Evolutionary conservation across 805 yeast species (phyloP).

Genomic region (Suhomyces sp.): DNA sequence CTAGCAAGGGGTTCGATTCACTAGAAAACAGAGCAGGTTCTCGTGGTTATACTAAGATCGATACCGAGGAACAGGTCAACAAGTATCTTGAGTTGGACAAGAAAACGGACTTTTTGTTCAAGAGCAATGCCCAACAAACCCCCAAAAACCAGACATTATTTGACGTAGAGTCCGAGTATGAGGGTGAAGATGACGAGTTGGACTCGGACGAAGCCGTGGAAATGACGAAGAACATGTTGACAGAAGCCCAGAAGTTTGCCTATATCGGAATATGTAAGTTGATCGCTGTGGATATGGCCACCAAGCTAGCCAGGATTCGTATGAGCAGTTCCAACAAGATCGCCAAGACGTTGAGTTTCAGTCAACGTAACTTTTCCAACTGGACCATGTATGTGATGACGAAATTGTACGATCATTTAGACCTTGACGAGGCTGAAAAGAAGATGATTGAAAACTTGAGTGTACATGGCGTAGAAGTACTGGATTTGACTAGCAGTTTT

Average conservation of each 20-base stretch:
- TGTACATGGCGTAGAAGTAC: slow-evolving; percentile 73
- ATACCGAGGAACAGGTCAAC: slow-evolving; percentile 81
- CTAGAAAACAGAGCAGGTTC: slow-evolving; percentile 43
- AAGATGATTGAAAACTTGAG: slow-evolving; percentile 84
- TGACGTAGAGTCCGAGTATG: slow-evolving; percentile 26
- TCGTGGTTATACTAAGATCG: slow-evolving; percentile 83
- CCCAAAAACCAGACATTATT: slow-evolving; percentile 12
- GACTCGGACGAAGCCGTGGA: slow-evolving; percentile 65
- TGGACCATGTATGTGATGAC: slow-evolving; percentile 79
- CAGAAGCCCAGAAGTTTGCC: slow-evolving; percentile 85
- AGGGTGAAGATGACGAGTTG: slow-evolving; percentile 36
- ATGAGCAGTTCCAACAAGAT: slow-evolving; percentile 50
- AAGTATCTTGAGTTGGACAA: slow-evolving; percentile 53
- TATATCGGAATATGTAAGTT: slow-evolving; percentile 83
- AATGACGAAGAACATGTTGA: slow-evolving; percentile 75
- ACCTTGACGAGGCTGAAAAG: slow-evolving; percentile 71
- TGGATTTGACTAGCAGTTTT: slow-evolving; percentile 67
- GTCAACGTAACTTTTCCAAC: slow-evolving; percentile 75
- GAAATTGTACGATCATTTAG: slow-evolving; percentile 76
- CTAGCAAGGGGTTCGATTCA: slow-evolving; percentile 17
- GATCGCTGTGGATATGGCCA: slow-evolving; percentile 75
- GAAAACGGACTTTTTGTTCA: slow-evolving; percentile 52
- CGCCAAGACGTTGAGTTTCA: slow-evolving; percentile 56
- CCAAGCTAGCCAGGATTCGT: slow-evolving; percentile 62
- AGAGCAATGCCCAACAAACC: slow-evolving; percentile 13